Evolutionary conservation across 2,329 filamentous ascomycete species (phyloP).

Genomic region (Chrysosporium queenslandicum): DNA sequence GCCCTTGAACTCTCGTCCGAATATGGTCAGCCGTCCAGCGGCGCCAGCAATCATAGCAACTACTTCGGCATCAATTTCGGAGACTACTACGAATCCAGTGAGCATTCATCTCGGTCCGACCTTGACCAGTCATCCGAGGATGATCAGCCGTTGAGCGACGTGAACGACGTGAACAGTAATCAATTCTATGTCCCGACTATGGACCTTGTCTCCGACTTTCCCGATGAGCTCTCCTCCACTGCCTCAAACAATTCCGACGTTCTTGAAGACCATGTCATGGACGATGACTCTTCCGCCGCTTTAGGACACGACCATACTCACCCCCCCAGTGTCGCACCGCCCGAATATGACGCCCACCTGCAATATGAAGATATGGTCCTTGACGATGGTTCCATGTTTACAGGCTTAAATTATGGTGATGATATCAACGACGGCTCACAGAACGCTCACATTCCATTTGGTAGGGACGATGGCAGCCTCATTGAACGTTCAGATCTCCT

Average conservation of each 20-base stretch:
- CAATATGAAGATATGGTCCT: background rate
- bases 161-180: background rate
- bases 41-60: no score
- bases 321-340: no score
- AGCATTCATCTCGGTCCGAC: no score
- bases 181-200: background rate
- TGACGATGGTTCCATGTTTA: background rate
- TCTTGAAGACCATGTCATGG: background rate
- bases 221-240: background rate
- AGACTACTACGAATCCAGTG: no score
- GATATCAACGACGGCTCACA: constrained; percentile 2
- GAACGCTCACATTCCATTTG: background rate
- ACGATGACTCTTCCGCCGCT: background rate
- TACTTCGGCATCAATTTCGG: no score
- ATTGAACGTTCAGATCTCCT: constrained; percentile 12
- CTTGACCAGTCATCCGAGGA: no score
- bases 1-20: no score
- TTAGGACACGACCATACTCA: background rate
- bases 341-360: background rate
- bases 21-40: no score
- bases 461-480: constrained; percentile 8
- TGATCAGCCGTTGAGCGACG: background rate
- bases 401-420: background rate
- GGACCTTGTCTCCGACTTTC: constrained; percentile 3
- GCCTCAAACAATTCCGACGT: background rate